Evolutionary conservation across 2,329 filamentous ascomycete genomes (phyloP).

Genomic region (Ceratocystis alfenasii): DNA sequence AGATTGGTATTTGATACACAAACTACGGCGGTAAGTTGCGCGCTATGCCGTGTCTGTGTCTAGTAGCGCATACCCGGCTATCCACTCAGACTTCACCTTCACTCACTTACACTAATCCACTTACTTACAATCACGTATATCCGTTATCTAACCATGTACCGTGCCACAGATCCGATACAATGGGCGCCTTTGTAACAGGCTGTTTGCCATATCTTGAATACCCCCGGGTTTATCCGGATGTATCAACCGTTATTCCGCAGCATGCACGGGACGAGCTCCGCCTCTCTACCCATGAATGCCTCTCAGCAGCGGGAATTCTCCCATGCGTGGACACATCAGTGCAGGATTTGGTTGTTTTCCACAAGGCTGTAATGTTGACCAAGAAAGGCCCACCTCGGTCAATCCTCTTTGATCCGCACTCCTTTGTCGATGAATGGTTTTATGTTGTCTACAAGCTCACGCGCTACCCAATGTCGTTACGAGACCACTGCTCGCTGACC

Average conservation of each 20-base stretch:
- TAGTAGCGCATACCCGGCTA: too few species aligned
- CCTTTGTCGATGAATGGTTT: constrained; percentile 21
- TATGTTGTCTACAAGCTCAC: constrained; percentile 17
- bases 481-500: constrained; percentile 19
- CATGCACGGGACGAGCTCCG: constrained; percentile 10
- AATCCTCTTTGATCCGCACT: constrained; percentile 18
- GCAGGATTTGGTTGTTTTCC: constrained; percentile 18
- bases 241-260: constrained; percentile 15
- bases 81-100: too few species aligned
- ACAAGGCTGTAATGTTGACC: constrained; percentile 14
- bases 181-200: constrained; percentile 19
- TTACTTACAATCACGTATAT: too few species aligned
- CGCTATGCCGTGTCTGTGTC: too few species aligned
- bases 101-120: background rate
- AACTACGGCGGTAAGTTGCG: constrained; percentile 18
- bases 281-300: constrained; percentile 2
- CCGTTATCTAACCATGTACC: background rate
- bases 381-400: constrained; percentile 16
- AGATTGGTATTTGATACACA: constrained; percentile 22
- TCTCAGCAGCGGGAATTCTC: constrained; percentile 15
- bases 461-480: constrained; percentile 18
- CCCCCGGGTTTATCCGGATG: constrained; percentile 20
- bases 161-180: constrained; percentile 13
- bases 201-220: constrained; percentile 21
- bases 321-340: constrained; percentile 17